phyloP scores from a whole-genome alignment of 192 early-diverging fungal genomes.

The Coemansia sp. region DNA sequence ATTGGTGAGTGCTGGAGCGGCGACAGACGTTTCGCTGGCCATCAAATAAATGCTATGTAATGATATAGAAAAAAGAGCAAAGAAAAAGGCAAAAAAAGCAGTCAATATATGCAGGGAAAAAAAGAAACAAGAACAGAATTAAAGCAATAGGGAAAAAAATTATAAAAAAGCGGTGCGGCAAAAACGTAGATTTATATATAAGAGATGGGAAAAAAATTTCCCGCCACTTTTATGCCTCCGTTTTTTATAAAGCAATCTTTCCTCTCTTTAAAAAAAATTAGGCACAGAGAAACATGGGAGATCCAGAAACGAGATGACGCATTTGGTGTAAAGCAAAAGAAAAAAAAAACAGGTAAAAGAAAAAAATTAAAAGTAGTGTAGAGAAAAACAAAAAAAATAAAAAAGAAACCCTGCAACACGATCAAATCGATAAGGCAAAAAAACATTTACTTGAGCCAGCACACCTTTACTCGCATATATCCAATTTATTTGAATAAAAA shows the following conservation, averaged over 20 bases:
- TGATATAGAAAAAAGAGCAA: not conserved
- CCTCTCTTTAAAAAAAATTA: not conserved
- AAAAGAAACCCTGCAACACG: not conserved
- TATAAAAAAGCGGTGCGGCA: not conserved
- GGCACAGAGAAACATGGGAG: not conserved
- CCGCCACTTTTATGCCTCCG: not conserved
- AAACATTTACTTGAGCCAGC: not conserved
- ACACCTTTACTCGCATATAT: not conserved
- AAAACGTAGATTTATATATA: conserved; percentile 1
- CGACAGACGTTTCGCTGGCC: not conserved
- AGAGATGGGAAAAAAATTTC: not conserved
- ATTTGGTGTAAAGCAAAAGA: conserved; percentile 1
- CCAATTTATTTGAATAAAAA: no score
- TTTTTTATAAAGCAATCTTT: not conserved
- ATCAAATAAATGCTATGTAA: not conserved
- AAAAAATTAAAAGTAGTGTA: not conserved
- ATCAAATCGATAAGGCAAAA: not conserved
- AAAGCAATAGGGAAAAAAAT: not conserved
- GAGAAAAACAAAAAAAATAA: no score
- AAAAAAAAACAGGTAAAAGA: not conserved
- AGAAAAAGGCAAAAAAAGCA: not conserved
- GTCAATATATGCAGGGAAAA: not conserved
- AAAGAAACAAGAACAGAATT: not conserved
- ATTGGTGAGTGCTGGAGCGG: not conserved
- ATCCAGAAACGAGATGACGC: conserved; percentile 4